Base-by-base conservation (phyloP, 1,284 basidiomycete genomes). In the Quambalaria eucalypti region DNA sequence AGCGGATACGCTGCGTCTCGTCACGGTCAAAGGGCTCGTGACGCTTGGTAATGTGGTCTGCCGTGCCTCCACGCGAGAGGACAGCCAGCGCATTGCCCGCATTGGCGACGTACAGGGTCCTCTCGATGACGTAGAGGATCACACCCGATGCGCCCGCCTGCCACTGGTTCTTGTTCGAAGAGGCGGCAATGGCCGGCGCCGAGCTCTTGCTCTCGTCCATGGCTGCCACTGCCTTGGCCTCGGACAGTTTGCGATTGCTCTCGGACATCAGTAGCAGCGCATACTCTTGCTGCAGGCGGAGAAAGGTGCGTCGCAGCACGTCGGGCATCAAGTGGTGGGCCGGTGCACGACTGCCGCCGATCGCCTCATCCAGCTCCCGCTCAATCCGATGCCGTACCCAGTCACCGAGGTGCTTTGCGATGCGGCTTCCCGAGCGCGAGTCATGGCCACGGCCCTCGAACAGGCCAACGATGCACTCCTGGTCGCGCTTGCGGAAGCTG, bases 401-500 rank as follows among this genome's bases (percentile, higher is more conserved):
- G 21, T 73, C 61, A 9, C 64, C 63, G 21, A 75, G 47, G 51
- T 63, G 65, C 38, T 63, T 66, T 23, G 87, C 82, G 51, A 84
- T 83, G 62, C 81, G 82, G 36, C 80, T 81, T n/a, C 80, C 80
- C 4, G 71, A 71, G 46, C 68, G 68, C 16, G 62, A 61, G 12
- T 69, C 71, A 2, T 85, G 84, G 29, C 85, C 82, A 51, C 64
- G 58, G 2, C 75, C 76, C 55, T 78, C 92, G 76, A 98, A 97
- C 83, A 98, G 89, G 19, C 91, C 95, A 69, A 98, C 93, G 26
- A 98, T 79, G n/a, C 88, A 90, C 77, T 95, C 88, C 66, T 85
- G 82, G 46, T 83, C 81, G 54, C 80, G 79, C 31, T 83, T 85
- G 8, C 87, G 84, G 78, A 93, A 96, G 62, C 87, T 82, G 21